These are phyloP conservation scores for Triticum dicoccoides DNA, from an alignment of 176 grass and related monocot species.

Conservation along the genomic window DNA sequence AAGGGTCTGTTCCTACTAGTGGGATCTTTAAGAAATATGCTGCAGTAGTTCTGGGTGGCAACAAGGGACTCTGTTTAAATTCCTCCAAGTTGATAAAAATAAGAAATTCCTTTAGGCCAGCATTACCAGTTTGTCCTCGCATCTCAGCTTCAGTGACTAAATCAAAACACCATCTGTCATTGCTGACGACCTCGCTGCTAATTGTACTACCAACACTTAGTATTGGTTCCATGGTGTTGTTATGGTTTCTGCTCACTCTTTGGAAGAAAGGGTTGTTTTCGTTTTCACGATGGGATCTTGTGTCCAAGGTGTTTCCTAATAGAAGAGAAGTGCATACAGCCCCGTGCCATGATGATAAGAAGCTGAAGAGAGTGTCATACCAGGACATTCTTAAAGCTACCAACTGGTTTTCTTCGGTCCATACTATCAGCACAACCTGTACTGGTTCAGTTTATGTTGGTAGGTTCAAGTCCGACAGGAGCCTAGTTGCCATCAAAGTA, in stretches of 20 bases:
- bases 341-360: neutral
- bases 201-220: neutral
- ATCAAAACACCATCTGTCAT: neutral
- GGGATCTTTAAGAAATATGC: neutral
- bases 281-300: neutral
- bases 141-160: neutral
- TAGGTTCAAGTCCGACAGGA: conserved; percentile 20
- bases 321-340: neutral
- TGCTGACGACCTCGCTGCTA: neutral
- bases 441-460: conserved; percentile 29
- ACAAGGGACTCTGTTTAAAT: neutral
- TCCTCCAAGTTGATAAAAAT: neutral
- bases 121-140: neutral
- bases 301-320: neutral
- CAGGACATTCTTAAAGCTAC: conserved; percentile 30
- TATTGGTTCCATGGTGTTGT: neutral
- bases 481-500: conserved; percentile 30
- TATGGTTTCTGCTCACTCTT: neutral
- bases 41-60: neutral
- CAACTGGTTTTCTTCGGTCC: conserved; percentile 11
- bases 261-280: neutral
- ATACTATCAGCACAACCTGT: conserved; percentile 4
- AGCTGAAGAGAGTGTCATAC: conserved; percentile 19
- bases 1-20: neutral
- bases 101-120: neutral